phyloP scores from a whole-genome alignment of 495 filamentous ascomycete species.

The Hyphodiscus hymeniophilus region DNA sequence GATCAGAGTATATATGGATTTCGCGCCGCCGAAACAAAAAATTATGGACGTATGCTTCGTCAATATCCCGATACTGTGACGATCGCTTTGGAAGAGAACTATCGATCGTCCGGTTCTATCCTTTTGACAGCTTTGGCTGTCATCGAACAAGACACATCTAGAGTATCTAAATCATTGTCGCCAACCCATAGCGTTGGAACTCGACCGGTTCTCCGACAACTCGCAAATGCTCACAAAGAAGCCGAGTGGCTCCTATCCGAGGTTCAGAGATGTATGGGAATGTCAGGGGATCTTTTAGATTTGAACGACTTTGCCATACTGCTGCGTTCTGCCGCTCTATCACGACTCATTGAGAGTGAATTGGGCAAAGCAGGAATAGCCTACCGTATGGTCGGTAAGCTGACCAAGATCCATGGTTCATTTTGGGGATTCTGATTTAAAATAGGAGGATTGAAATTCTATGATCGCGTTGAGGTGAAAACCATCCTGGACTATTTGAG shows the following conservation, averaged over 20 bases:
- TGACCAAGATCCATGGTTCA: background rate
- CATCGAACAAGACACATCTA: slow-evolving; percentile 81
- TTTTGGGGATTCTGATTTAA: slow-evolving; percentile 3
- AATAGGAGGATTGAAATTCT: slow-evolving; percentile 69
- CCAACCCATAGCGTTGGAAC: slow-evolving; percentile 77
- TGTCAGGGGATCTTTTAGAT: slow-evolving; percentile 65
- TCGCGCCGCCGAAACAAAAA: slow-evolving; percentile 91
- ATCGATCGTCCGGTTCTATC: slow-evolving; percentile 89
- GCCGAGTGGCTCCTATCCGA: slow-evolving; percentile 86
- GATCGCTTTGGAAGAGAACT: slow-evolving; percentile 90
- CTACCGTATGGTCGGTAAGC: slow-evolving; percentile 85
- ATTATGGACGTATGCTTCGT: slow-evolving; percentile 68
- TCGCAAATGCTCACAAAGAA: slow-evolving; percentile 66
- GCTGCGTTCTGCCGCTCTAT: slow-evolving; percentile 75
- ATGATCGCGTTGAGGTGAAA: slow-evolving; percentile 88
- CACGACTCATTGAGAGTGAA: slow-evolving; percentile 73
- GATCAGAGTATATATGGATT: slow-evolving; percentile 99
- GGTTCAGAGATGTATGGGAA: slow-evolving; percentile 58
- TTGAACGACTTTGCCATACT: slow-evolving; percentile 80
- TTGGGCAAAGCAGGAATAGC: slow-evolving; percentile 81
- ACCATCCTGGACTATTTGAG: slow-evolving; percentile 82
- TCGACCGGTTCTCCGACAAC: slow-evolving; percentile 71
- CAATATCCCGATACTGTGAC: slow-evolving; percentile 71
- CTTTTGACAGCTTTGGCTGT: slow-evolving; percentile 72
- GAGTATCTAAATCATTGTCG: slow-evolving; percentile 70